A percentile compares a stretch with the other conserved stretches of the same genome.
Conservation (phyloP, 2,329 filamentous ascomycete genomes). For the Clarireedia paspali region DNA sequence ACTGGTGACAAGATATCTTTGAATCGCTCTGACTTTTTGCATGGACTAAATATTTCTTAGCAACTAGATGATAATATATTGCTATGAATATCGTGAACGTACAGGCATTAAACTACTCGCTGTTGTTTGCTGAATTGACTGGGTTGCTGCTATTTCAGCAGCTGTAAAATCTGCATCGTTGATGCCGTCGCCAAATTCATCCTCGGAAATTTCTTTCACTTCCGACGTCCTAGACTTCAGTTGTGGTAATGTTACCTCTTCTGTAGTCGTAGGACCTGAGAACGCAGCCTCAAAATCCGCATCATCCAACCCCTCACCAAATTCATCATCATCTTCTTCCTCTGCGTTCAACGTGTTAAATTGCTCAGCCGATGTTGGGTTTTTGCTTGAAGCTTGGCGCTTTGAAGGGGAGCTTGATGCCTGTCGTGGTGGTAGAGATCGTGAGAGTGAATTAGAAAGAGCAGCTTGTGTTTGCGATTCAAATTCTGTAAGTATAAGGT, state of each 20-base stretch:
- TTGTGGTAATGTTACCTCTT: constrained; percentile 28
- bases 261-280: constrained; percentile 20
- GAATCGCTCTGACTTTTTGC: constrained; percentile 65
- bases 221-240: neutral
- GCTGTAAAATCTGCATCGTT: constrained; percentile 68
- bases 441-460: neutral
- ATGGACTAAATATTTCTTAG: constrained; percentile 64
- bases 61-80: constrained; percentile 28
- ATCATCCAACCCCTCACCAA: constrained; percentile 42
- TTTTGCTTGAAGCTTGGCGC: neutral
- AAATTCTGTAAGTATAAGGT: constrained; percentile 5
- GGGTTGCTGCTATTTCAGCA: constrained; percentile 64
- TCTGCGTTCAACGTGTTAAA: neutral
- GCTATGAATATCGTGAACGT: constrained; percentile 38
- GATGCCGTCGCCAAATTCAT: constrained; percentile 64
- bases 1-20: constrained; percentile 76
- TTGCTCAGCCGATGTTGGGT: neutral
- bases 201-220: constrained; percentile 46
- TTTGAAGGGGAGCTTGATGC: neutral
- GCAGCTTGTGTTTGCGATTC: constrained; percentile 4
- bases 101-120: constrained; percentile 38
- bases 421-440: neutral
- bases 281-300: constrained; percentile 32
- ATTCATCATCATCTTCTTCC: constrained; percentile 22
- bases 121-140: constrained; percentile 40